phyloP scores from a whole-genome alignment of 805 yeast species.

The Scheffersomyces ergatensis region DNA sequence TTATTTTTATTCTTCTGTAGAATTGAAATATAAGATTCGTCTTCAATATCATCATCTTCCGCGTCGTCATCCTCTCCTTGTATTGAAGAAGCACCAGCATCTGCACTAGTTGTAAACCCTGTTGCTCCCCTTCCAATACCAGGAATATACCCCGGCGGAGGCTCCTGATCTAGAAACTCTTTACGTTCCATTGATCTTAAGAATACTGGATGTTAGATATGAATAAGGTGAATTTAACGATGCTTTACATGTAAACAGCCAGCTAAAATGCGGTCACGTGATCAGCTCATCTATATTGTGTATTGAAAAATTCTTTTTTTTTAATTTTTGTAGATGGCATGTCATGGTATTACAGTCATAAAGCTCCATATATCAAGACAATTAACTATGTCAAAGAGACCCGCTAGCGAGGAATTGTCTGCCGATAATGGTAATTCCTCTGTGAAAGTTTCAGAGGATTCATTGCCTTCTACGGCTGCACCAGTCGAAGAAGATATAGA shows the following conservation, averaged over 20 bases:
- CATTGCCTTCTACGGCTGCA: conserved; percentile 36
- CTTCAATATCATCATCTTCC: conserved; percentile 26
- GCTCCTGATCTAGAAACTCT: conserved; percentile 73
- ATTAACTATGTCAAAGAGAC: conserved; percentile 50
- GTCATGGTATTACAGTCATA: no score
- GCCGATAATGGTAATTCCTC: conserved; percentile 22
- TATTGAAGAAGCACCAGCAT: conserved; percentile 49
- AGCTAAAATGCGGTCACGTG: no score
- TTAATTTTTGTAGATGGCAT: no score
- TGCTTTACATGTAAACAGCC: no score
- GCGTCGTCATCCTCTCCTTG: conserved; percentile 23
- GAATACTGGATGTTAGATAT: not conserved
- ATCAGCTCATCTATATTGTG: no score
- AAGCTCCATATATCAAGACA: not conserved
- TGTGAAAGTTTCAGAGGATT: conserved; percentile 31
- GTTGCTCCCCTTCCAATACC: conserved; percentile 96
- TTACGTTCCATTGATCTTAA: conserved; percentile 44
- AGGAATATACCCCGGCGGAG: conserved; percentile 88
- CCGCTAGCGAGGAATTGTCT: conserved; percentile 34
- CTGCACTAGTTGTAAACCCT: conserved; percentile 87
- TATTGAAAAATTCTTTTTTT: no score
- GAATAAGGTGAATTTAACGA: no score
- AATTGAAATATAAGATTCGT: conserved; percentile 25
- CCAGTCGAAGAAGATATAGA: conserved; percentile 45
- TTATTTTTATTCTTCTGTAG: conserved; percentile 19